Conservation (phyloP, 2,329 filamentous ascomycete genomes). For the Claviceps sp. region DNA sequence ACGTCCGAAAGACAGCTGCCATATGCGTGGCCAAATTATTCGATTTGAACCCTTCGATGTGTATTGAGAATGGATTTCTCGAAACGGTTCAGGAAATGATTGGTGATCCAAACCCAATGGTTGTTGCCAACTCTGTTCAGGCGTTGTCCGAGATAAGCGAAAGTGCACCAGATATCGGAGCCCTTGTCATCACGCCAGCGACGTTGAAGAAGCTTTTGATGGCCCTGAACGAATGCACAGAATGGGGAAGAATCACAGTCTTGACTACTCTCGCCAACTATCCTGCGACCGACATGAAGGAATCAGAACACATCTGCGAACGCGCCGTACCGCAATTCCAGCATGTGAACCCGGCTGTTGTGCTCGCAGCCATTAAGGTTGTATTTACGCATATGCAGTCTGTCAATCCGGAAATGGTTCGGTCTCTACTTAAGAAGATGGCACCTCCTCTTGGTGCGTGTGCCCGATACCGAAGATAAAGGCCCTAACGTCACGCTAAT, state of each 20-base stretch:
- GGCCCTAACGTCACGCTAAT: not conserved
- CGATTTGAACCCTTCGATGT: slow-evolving; percentile 83
- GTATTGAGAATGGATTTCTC: slow-evolving; percentile 91
- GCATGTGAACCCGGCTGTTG: slow-evolving; percentile 94
- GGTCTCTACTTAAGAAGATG: slow-evolving; percentile 96
- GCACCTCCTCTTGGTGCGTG: slow-evolving; percentile 73
- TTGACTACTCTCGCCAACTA: slow-evolving; percentile 83
- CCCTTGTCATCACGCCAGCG: slow-evolving; percentile 66
- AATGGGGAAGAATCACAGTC: slow-evolving; percentile 95
- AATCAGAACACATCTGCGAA: slow-evolving; percentile 97
- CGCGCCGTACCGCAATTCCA: slow-evolving; percentile 93
- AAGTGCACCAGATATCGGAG: slow-evolving; percentile 78
- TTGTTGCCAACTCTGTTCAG: slow-evolving; percentile 93
- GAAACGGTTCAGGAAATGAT: slow-evolving; percentile 92
- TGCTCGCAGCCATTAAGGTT: slow-evolving; percentile 92
- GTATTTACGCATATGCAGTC: slow-evolving; percentile 94
- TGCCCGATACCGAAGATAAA: not conserved
- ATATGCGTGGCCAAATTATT: slow-evolving; percentile 98
- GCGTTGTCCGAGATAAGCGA: slow-evolving; percentile 86
- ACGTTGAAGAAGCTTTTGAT: slow-evolving; percentile 92
- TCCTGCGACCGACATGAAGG: slow-evolving; percentile 74
- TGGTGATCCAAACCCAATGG: slow-evolving; percentile 96
- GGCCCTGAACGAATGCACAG: slow-evolving; percentile 94
- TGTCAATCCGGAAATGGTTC: slow-evolving; percentile 62
- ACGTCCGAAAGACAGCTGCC: slow-evolving; percentile 94